Evolutionary conservation across 2,329 filamentous ascomycete genomes (phyloP), one percentile per base, ranked within the genome.

Genomic region (Bipolaris victoriae): DNA sequence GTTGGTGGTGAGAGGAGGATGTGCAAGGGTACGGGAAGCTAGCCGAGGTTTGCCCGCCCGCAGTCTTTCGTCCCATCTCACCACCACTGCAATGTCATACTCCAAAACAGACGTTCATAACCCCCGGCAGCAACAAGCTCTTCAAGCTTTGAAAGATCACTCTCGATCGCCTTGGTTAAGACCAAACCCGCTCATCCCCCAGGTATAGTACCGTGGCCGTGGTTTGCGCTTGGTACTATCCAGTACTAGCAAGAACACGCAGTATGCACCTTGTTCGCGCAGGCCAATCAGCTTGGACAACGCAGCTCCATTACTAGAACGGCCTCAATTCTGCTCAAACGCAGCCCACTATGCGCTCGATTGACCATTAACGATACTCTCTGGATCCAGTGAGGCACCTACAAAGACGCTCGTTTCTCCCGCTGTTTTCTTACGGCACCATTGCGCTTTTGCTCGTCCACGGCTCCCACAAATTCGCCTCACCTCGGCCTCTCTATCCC

Each of bases 41-140:
- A 31, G 63, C 64, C 64, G 66, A 65, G 54, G 44, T 26, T 45
- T 18, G 16, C 26, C 37, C 43, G 47, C 24, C 31, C 20, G 18
- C 48, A 26, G 47, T 40, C 33, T 29, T 31, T 49, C 45, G 49
- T 24, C 5, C 40, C 31, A 46, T 36, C 10, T 33, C 24, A 35
- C 36, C n/a, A 46, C 22, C 22, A 46, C 16, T 18, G 11, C 16
- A 5, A 5, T 33, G 29, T 46, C 43, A 5, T 24, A 29, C 29
- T n/a, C 24, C 29, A 31, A 31, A 10, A 31, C 29, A 31, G 29
- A 31, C 29, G 29, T 31, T 31, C 29, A 31, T 3, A 31, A 31
- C 29, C 43, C 31, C 11, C 31, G 11, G 36, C 20, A 11, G 6
- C 10, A 20, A 36, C 46, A 39, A 51, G 49, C 39, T 41, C 31